Base-by-base conservation (phyloP, 2,329 filamentous ascomycete genomes). In the Ilyonectria robusta region DNA sequence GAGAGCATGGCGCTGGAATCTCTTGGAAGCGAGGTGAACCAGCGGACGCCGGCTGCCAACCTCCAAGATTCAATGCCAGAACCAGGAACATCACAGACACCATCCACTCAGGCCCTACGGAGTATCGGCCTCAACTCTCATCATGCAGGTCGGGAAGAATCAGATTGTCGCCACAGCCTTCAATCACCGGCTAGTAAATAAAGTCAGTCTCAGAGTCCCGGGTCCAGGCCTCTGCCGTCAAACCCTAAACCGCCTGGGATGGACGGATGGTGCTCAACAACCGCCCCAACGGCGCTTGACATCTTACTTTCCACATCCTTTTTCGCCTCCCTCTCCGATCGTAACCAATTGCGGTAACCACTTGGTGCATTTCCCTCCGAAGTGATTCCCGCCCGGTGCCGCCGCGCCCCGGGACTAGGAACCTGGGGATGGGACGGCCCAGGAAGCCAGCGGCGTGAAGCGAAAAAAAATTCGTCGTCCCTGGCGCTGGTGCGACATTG, bases 21-120 rank as follows among this genome's bases (percentile, higher is more conserved):
- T 61, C 51, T 9, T 61, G 47, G 63, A 60, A 65, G 44, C 29
- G 35, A 48, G 23, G 58, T 61, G 51, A 53, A 47, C 46, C 31
- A 59, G 70, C 70, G 72, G 67, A 57, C 68, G 62, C 66, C 65
- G 51, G 67, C 64, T 70, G 47, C 55, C 59, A 23, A 2, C 13
- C 37, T 40, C 37, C 37, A 40, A 2, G 37, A 40, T 6, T 40
- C 37, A 40, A 17, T 6, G 9, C 23, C 47, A 31, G 7, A 23
- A 50, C 47, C 23, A 50, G 6, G 23, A n/a, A 26, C 46, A 48
- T 48, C 48, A 33, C 11, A 9, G 31, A 51, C 9, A 33, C 10
- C 26, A 19, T 51, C 15, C 8, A 17, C n/a, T 46, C 44, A 9
- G 19, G n/a, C 44, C 44, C 19, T 42, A 7, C 17, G n/a, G 40